These are phyloP conservation scores for Amphibolis antarctica DNA, from an alignment of 106 monocot genomes.

Conservation along the genomic window DNA sequence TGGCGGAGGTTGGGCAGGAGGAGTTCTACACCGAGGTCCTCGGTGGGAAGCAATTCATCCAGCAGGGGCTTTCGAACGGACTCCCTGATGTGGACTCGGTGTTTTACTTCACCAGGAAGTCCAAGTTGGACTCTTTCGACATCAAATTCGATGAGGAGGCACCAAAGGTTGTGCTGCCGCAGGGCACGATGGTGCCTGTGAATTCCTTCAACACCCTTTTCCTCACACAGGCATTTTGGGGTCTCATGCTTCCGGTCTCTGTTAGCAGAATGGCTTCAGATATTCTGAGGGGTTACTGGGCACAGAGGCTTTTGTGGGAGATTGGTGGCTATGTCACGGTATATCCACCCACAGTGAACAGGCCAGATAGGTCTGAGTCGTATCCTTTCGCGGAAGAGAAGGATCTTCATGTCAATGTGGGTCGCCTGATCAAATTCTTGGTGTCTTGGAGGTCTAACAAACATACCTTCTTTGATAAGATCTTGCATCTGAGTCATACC, in stretches of 20 bases:
- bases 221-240: conserved; percentile 87
- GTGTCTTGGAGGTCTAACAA: conserved; percentile 70
- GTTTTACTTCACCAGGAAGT: conserved; percentile 93
- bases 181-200: conserved; percentile 73
- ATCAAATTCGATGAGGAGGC: conserved; percentile 66
- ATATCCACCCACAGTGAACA: conserved; percentile 73
- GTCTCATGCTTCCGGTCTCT: conserved; percentile 62
- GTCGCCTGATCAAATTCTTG: conserved; percentile 70
- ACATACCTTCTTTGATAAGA: conserved; percentile 62
- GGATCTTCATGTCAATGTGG: conserved; percentile 92
- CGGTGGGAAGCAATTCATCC: conserved; percentile 78
- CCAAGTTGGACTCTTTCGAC: conserved; percentile 47
- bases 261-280: conserved; percentile 93
- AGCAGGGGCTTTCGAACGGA: conserved; percentile 89
- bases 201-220: conserved; percentile 89
- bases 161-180: conserved; percentile 72
- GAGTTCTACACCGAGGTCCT: conserved; percentile 87
- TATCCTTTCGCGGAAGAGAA: conserved; percentile 93
- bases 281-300: conserved; percentile 77
- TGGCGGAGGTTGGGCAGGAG: conserved; percentile 64
- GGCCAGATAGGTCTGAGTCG: conserved; percentile 36
- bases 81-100: conserved; percentile 84
- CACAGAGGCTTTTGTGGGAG: conserved; percentile 93
- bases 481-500: conserved; percentile 62
- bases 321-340: conserved; percentile 73